Base-by-base conservation (phyloP, 2,329 filamentous ascomycete species). In the Endoconidiophora polonica region DNA sequence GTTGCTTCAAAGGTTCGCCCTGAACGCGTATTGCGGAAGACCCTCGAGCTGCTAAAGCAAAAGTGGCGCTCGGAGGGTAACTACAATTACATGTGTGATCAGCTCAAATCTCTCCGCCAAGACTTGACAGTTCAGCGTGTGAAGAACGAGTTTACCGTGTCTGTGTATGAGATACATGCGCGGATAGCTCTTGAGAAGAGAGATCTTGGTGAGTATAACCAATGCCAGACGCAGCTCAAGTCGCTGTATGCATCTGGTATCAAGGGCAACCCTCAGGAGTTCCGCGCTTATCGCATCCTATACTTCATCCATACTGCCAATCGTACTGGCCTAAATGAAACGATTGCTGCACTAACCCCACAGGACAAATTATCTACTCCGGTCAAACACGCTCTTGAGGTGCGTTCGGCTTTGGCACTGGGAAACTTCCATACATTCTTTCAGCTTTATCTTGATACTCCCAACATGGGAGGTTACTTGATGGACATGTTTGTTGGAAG, bases 131-230 rank as follows among this genome's bases (percentile, higher is more conserved):
- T 98, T 50, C 91, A 98, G 67, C 90, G 86, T 61, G 87, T 98
- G 68, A 88, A 86, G 68, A 94, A 87, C 66, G 85, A 93, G 48
- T 96, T 98, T 63, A 96, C 91, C 23, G 88, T 96, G 56, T 83
- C 77, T 55, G 91, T 95, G 44, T 98, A 98, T 67, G 91, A 98
- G 69, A 93, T 90, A 55, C 91, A 98, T 68, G 91, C 90, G 56
- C 82, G 91, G 54, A 96, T 98, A 68, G 91, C 91, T 58, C 73
- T 98, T 66, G 90, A 98, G 68, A 95, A 93, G 76, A 87, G 85
- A 68, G 91, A 98, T 73, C 78, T 96, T 72, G 90, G 91, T 98
- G 91, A 98, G 91, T 98, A 98, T 91, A 98, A 98, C 72, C 91
- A 98, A 76, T 98, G 91, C 68, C 91, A 98, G 72, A 96, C 91